Conservation (phyloP, 1,284 basidiomycete genomes). For the Waitea zeae region DNA sequence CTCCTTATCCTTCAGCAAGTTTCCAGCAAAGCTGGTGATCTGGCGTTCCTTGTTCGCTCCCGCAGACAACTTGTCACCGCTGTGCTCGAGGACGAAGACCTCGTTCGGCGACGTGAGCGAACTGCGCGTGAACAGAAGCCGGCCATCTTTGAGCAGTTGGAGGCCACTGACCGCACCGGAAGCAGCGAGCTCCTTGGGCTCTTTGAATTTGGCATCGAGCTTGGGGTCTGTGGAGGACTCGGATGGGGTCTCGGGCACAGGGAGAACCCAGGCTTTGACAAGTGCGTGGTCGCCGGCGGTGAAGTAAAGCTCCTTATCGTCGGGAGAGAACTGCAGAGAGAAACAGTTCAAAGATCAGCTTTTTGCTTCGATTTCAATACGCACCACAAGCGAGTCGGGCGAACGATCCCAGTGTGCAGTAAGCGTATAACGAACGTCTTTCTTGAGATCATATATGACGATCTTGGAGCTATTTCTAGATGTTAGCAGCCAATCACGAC, state of each 20-base stretch:
- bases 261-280: slow-evolving; percentile 54
- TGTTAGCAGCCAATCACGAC: too few relatives aligned
- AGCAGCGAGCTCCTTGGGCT: slow-evolving; percentile 40
- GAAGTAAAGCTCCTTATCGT: slow-evolving; percentile 54
- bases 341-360: not conserved
- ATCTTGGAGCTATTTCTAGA: slow-evolving; percentile 61
- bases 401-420: slow-evolving; percentile 77
- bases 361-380: not conserved
- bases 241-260: slow-evolving; percentile 42
- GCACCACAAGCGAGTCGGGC: slow-evolving; percentile 38
- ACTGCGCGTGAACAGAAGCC: slow-evolving; percentile 48
- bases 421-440: slow-evolving; percentile 47
- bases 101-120: slow-evolving; percentile 63
- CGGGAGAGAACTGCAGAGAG: slow-evolving; percentile 44
- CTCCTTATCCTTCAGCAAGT: slow-evolving; percentile 34
- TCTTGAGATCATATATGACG: slow-evolving; percentile 58
- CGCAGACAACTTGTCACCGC: slow-evolving; percentile 14
- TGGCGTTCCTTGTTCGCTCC: slow-evolving; percentile 22
- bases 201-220: slow-evolving; percentile 25
- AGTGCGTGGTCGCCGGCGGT: slow-evolving; percentile 62
- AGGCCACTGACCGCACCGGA: slow-evolving; percentile 37
- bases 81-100: slow-evolving; percentile 38
- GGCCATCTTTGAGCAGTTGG: slow-evolving; percentile 38
- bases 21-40: slow-evolving; percentile 43
- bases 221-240: slow-evolving; percentile 29